Evolutionary conservation across 2,329 filamentous ascomycete genomes (phyloP).

Genomic region (Cadophora sp.): DNA sequence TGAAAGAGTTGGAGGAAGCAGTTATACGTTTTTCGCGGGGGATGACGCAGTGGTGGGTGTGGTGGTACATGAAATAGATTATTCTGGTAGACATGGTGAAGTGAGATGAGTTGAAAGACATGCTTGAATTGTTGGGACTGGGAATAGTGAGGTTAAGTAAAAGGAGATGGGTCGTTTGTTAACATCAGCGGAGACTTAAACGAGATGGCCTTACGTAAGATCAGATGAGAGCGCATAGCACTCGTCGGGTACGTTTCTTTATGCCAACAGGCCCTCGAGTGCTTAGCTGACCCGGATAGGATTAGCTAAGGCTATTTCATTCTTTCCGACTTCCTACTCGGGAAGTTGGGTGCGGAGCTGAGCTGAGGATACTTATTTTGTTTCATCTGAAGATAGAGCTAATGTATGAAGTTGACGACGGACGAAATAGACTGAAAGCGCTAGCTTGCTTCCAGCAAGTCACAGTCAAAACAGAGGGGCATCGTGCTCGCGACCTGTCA

Average conservation of each 20-base stretch:
- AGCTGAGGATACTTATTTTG: not conserved
- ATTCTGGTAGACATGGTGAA: slow-evolving; percentile 25
- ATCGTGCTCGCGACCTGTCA: not conserved
- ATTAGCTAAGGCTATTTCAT: not conserved
- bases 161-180: not conserved
- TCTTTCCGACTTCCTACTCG: not conserved
- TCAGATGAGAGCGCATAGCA: not conserved
- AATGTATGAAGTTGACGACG: not conserved
- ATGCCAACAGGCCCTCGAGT: not conserved
- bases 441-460: not conserved
- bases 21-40: not conserved
- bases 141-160: not conserved
- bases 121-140: not conserved
- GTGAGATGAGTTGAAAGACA: not conserved
- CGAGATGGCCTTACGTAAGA: slow-evolving; percentile 7
- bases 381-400: not conserved
- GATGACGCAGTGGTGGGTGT: slow-evolving; percentile 24
- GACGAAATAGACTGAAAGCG: not conserved
- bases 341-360: not conserved
- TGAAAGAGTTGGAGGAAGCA: slow-evolving; percentile 22
- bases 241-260: not conserved
- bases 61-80: slow-evolving; percentile 31
- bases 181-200: not conserved
- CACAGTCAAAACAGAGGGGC: not conserved
- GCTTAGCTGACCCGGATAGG: not conserved